Conservation (phyloP, 768 basidiomycete species). For the Mrakia frigida region DNA sequence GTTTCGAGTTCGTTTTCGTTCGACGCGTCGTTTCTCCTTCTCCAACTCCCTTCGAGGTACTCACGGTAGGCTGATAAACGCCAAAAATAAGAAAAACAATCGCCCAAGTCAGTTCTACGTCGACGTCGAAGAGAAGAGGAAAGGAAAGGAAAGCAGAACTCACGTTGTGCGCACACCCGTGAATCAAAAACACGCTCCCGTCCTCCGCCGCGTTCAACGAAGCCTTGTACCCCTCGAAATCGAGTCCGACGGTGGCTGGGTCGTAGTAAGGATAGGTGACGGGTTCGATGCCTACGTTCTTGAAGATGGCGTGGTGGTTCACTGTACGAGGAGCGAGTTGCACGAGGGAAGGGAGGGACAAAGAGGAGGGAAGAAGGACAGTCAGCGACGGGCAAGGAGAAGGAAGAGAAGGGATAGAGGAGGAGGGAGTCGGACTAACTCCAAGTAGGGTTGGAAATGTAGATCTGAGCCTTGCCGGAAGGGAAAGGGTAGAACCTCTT, state of each 20-base stretch:
- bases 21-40: too few species aligned
- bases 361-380: neutral
- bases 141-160: neutral
- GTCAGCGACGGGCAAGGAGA: neutral
- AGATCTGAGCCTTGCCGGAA: slow-evolving; percentile 63
- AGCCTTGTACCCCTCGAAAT: slow-evolving; percentile 59
- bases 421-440: slow-evolving; percentile 51
- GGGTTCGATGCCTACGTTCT: slow-evolving; percentile 81
- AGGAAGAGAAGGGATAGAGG: too few species aligned
- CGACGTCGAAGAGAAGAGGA: neutral
- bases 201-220: slow-evolving; percentile 60
- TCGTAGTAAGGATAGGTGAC: slow-evolving; percentile 91
- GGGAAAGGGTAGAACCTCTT: slow-evolving; percentile 63
- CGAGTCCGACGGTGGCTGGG: slow-evolving; percentile 78
- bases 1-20: neutral
- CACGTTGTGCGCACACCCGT: slow-evolving; percentile 86
- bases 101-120: neutral
- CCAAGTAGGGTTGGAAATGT: slow-evolving; percentile 92
- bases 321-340: slow-evolving; percentile 47
- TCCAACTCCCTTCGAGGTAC: neutral
- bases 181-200: slow-evolving; percentile 80
- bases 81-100: neutral
- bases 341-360: neutral
- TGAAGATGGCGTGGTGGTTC: slow-evolving; percentile 85
- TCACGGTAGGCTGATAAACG: neutral